These are phyloP conservation scores for Linum lewisii DNA, from an alignment of 345 rosid species.

Conservation along the genomic window DNA sequence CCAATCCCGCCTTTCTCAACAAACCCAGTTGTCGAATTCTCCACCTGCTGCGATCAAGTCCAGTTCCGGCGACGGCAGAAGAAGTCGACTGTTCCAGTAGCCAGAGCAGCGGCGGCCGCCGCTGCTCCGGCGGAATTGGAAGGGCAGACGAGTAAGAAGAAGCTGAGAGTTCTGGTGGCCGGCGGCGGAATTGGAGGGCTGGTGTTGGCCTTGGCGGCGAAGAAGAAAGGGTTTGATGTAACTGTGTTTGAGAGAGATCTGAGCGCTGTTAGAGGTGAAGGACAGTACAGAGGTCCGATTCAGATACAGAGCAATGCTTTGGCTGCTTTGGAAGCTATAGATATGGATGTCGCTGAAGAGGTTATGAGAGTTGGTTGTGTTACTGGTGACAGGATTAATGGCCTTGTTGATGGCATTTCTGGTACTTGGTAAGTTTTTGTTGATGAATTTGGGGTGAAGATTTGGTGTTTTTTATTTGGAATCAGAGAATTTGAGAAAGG, in stretches of 20 bases:
- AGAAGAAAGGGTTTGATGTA: constrained; percentile 78
- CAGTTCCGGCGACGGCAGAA: constrained; percentile 17
- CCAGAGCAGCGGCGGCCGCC: constrained; percentile 36
- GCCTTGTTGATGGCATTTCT: constrained; percentile 87
- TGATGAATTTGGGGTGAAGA: background rate
- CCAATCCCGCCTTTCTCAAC: constrained; percentile 23
- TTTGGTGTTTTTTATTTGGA: background rate
- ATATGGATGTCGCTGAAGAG: constrained; percentile 72
- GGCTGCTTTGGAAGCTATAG: constrained; percentile 95
- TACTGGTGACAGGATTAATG: constrained; percentile 89
- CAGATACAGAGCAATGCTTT: constrained; percentile 93
- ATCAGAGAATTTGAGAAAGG: no score
- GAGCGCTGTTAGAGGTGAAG: constrained; percentile 94
- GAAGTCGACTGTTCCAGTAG: constrained; percentile 15
- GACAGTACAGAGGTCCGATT: constrained; percentile 93
- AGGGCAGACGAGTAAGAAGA: constrained; percentile 23
- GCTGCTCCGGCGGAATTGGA: constrained; percentile 7
- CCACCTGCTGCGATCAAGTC: constrained; percentile 15
- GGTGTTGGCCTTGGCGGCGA: constrained; percentile 83
- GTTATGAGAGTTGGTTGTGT: constrained; percentile 80
- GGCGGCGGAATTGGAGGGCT: constrained; percentile 93
- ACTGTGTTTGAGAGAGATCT: constrained; percentile 79
- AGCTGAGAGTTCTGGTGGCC: constrained; percentile 62
- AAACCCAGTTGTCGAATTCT: constrained; percentile 29
- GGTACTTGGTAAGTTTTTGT: constrained; percentile 65